Percentiles rank a stretch among this genome's conserved stretches.
phyloP scores from a whole-genome alignment of 129 eudicot genomes.

The Glebionis coronaria region DNA sequence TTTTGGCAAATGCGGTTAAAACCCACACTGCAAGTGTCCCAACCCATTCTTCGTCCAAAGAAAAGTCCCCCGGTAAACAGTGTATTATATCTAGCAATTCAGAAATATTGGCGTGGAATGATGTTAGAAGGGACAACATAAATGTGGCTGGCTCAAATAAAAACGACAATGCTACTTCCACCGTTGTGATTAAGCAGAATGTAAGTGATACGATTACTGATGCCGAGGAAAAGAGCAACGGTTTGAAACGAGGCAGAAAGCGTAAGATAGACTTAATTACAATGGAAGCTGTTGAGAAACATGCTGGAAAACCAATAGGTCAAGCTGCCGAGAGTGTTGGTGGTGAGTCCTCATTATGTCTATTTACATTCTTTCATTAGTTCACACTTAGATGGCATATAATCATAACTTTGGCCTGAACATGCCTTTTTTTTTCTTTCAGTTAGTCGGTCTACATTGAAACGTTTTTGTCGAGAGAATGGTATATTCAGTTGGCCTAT shows the following conservation, averaged over 20 bases:
- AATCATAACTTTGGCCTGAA: neutral
- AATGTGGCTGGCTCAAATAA: neutral
- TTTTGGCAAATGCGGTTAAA: neutral
- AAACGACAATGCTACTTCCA: neutral
- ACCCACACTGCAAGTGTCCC: too few species aligned
- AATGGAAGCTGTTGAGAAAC: too few species aligned
- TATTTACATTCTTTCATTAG: slow-evolving; percentile 6
- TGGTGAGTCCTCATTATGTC: neutral
- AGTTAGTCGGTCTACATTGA: too few species aligned
- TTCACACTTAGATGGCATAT: neutral
- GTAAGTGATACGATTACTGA: neutral
- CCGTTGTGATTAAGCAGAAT: neutral
- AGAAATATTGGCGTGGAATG: too few species aligned
- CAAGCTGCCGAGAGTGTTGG: neutral
- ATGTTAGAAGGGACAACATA: neutral
- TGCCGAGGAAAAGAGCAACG: slow-evolving; percentile 1
- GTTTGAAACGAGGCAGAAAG: too few species aligned
- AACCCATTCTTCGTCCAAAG: too few species aligned
- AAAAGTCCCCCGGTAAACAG: neutral
- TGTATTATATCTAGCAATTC: neutral
- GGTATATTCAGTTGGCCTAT: slow-evolving; percentile 9
- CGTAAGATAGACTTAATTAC: too few species aligned
- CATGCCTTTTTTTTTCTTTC: neutral
- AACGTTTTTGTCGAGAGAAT: slow-evolving; percentile 17
- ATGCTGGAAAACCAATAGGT: too few species aligned